These are phyloP conservation scores for Brasilioporus rufonigricans DNA, from an alignment of 768 basidiomycete species.

Conservation along the genomic window DNA sequence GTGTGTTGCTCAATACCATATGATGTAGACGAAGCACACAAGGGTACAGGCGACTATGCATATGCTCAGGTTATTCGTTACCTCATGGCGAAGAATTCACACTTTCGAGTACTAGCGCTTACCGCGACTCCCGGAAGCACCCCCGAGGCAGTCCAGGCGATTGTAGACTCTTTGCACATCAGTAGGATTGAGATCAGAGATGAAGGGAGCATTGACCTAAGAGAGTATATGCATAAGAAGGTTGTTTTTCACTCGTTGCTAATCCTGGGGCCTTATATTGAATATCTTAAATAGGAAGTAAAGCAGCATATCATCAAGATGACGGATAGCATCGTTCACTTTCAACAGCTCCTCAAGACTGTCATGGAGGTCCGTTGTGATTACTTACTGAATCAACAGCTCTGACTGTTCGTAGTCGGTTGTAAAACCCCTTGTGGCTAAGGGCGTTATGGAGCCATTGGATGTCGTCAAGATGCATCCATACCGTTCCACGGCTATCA, in stretches of 20 bases:
- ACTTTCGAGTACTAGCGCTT: constrained; percentile 89
- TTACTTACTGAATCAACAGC: background rate
- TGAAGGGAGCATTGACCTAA: constrained; percentile 85
- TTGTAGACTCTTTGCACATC: constrained; percentile 93
- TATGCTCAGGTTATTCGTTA: constrained; percentile 87
- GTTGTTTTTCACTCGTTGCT: constrained; percentile 35
- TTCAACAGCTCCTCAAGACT: constrained; percentile 65
- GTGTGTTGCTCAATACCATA: constrained; percentile 1
- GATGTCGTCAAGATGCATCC: constrained; percentile 67
- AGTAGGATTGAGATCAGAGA: constrained; percentile 93
- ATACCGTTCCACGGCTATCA: constrained; percentile 50
- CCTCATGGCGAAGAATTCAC: constrained; percentile 91
- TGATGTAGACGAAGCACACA: constrained; percentile 85
- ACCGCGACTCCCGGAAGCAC: constrained; percentile 93
- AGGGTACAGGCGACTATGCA: constrained; percentile 89
- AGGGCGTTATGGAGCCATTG: constrained; percentile 46
- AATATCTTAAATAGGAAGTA: constrained; percentile 49
- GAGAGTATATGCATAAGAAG: constrained; percentile 86
- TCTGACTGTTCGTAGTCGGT: constrained; percentile 27
- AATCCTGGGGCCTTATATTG: constrained; percentile 1
- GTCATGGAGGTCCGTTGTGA: constrained; percentile 66
- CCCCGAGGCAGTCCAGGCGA: constrained; percentile 81
- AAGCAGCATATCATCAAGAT: constrained; percentile 77
- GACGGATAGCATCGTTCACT: constrained; percentile 58
- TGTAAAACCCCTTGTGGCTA: constrained; percentile 34